Evolutionary conservation across 331 rosid species (phyloP).

Genomic region (Phaseolus coccineus): DNA sequence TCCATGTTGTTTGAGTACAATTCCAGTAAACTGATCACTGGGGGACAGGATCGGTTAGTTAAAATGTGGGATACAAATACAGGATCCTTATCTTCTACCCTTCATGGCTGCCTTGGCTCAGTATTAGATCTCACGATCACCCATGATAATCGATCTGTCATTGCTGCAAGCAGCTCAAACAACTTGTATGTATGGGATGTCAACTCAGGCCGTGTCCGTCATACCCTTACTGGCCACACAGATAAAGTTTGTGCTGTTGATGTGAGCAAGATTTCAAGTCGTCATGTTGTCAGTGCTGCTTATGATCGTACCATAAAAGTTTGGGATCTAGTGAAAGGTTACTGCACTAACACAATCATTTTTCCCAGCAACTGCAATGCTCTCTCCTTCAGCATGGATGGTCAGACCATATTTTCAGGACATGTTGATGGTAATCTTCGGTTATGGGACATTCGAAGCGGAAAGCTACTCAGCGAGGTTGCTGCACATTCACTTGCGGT

Average conservation of each 20-base stretch:
- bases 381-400: constrained; percentile 87
- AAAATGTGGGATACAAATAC: constrained; percentile 91
- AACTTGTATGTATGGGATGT: constrained; percentile 91
- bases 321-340: constrained; percentile 96
- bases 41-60: constrained; percentile 91
- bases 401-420: constrained; percentile 88
- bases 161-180: constrained; percentile 99
- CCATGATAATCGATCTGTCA: constrained; percentile 83
- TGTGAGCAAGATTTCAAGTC: constrained; percentile 87
- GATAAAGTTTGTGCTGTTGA: constrained; percentile 99
- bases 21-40: constrained; percentile 81
- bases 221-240: constrained; percentile 87
- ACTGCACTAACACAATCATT: constrained; percentile 87
- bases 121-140: constrained; percentile 88
- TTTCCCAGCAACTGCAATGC: constrained; percentile 89
- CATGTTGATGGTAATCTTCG: constrained; percentile 97
- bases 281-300: constrained; percentile 90
- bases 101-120: constrained; percentile 91
- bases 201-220: constrained; percentile 82
- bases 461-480: constrained; percentile 86
- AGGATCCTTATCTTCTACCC: constrained; percentile 69
- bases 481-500: constrained; percentile 89
- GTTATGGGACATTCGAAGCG: constrained; percentile 85
- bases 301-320: constrained; percentile 96
- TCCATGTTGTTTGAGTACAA: constrained; percentile 81